phyloP scores from a whole-genome alignment of 176 grass and related monocot species.

The Musa schizocarpa region DNA sequence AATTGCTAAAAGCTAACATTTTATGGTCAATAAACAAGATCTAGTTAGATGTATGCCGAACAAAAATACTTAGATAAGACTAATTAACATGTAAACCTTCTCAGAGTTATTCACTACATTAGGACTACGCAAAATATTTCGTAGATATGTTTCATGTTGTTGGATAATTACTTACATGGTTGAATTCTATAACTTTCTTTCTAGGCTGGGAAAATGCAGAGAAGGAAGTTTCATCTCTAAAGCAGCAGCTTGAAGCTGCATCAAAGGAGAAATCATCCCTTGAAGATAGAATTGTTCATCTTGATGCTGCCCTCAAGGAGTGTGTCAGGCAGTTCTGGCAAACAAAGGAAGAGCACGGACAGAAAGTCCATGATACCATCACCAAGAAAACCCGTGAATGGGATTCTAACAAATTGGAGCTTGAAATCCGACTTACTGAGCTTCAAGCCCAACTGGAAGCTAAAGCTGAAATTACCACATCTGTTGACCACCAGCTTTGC shows the following conservation, averaged over 20 bases:
- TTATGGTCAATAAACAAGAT: background rate
- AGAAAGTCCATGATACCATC: slow-evolving; percentile 43
- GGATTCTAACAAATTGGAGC: slow-evolving; percentile 55
- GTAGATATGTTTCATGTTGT: background rate
- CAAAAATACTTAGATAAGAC: background rate
- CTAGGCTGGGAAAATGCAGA: slow-evolving; percentile 92
- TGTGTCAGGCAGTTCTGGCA: slow-evolving; percentile 70
- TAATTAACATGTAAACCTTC: too few species aligned
- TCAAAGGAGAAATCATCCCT: slow-evolving; percentile 40
- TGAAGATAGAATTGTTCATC: slow-evolving; percentile 58
- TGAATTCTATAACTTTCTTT: background rate
- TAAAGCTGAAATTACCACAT: slow-evolving; percentile 39
- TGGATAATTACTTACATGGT: background rate
- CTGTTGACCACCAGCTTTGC: slow-evolving; percentile 18
- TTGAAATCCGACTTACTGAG: slow-evolving; percentile 53
- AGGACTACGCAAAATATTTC: too few species aligned
- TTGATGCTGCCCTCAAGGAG: slow-evolving; percentile 82
- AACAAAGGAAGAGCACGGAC: slow-evolving; percentile 51
- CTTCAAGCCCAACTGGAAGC: slow-evolving; percentile 64
- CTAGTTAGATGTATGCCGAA: background rate
- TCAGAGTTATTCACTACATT: too few species aligned
- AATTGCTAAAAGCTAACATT: background rate
- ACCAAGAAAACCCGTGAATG: slow-evolving; percentile 42
- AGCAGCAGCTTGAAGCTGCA: slow-evolving; percentile 48
- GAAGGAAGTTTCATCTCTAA: slow-evolving; percentile 59